Percentiles rank a stretch among this genome's conserved stretches.
Evolutionary conservation across 192 early-diverging fungal species (phyloP).

Genomic region (Umbelopsis sp.): DNA sequence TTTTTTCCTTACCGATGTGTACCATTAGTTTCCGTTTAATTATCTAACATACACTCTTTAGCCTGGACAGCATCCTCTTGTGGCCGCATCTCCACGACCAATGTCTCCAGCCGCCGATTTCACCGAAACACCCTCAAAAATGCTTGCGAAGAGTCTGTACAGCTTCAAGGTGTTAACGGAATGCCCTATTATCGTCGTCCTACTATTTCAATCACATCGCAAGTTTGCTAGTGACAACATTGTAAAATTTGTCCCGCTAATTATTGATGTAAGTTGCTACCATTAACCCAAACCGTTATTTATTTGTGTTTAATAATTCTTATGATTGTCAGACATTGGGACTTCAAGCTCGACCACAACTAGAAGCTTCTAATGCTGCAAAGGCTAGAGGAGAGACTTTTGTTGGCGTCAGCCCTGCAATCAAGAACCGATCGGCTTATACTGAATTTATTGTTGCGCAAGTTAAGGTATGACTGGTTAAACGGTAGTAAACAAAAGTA

Average conservation of each 20-base stretch:
- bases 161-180: conserved; percentile 99
- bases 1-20: neutral
- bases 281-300: neutral
- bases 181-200: conserved; percentile 96
- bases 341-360: conserved; percentile 57
- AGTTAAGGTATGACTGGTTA: conserved; percentile 71
- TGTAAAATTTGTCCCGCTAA: conserved; percentile 83
- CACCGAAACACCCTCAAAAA: conserved; percentile 57
- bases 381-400: conserved; percentile 63
- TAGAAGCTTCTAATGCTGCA: conserved; percentile 52
- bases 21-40: neutral
- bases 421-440: conserved; percentile 73
- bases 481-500: neutral
- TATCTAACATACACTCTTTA: neutral
- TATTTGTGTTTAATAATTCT: neutral
- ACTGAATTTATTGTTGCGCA: conserved; percentile 93
- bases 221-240: conserved; percentile 81
- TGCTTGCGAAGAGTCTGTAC: conserved; percentile 70
- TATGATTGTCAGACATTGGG: conserved; percentile 45
- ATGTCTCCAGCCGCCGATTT: conserved; percentile 73
- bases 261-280: conserved; percentile 67
- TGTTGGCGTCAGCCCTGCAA: conserved; percentile 76
- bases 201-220: conserved; percentile 90
- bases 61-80: conserved; percentile 42
- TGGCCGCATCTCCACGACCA: conserved; percentile 66